Evolutionary conservation across 73 alveolate genomes (phyloP).

Genomic region (Loxodes magnus): DNA sequence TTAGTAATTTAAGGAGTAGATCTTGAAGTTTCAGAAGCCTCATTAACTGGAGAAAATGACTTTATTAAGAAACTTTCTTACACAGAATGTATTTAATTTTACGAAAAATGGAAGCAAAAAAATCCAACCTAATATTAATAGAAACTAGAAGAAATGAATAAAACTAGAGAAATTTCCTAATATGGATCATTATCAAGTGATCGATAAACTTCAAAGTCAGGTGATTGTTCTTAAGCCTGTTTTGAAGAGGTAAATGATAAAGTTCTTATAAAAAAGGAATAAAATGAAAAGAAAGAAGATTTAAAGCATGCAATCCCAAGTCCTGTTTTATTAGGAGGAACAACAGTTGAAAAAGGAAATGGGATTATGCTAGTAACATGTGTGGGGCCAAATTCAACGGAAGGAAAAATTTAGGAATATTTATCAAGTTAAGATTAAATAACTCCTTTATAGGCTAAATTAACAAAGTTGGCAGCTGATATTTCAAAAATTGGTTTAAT

Average conservation of each 20-base stretch:
- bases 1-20: not conserved
- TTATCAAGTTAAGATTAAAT: not conserved
- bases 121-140: no score
- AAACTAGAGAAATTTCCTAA: no score
- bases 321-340: constrained; percentile 48
- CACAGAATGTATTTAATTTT: constrained; percentile 38
- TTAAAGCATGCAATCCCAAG: constrained; percentile 18
- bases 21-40: not conserved
- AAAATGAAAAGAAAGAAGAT: not conserved
- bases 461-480: not conserved
- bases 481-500: not conserved
- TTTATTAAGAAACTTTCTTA: constrained; percentile 38
- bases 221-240: no score
- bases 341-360: constrained; percentile 40
- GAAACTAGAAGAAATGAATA: no score
- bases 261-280: no score
- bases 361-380: constrained; percentile 48
- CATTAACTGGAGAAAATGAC: constrained; percentile 75
- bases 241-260: no score
- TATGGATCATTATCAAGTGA: no score
- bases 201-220: no score
- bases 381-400: constrained; percentile 39
- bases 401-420: constrained; percentile 42
- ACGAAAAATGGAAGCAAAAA: constrained; percentile 13
- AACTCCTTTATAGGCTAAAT: not conserved